Conservation (phyloP, 257 asterid genomes). For the Salvia miltiorrhiza region DNA sequence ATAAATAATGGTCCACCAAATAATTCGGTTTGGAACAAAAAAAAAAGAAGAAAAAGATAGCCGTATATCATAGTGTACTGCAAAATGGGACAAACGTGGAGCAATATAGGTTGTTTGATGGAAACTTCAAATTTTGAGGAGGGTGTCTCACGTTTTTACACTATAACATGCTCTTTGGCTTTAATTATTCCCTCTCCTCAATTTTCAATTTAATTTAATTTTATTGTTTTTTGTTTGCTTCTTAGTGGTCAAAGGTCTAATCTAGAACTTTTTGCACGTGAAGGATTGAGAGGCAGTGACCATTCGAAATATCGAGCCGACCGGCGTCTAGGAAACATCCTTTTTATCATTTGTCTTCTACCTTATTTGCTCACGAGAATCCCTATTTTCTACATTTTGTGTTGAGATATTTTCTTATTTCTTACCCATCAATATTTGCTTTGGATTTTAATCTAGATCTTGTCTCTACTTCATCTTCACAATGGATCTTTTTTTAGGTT, state of each 20-base stretch:
- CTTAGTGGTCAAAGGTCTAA: conserved; percentile 20
- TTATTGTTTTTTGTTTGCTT: not conserved
- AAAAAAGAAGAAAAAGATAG: no score
- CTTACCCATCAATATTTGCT: not conserved
- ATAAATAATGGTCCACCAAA: conserved; percentile 20
- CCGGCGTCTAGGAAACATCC: conserved; percentile 35
- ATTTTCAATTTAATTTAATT: not conserved
- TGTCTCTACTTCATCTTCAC: not conserved
- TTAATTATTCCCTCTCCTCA: not conserved
- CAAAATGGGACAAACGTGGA: conserved; percentile 37
- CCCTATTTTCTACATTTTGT: not conserved
- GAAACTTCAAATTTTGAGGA: conserved; percentile 28
- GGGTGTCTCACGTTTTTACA: conserved; percentile 32
- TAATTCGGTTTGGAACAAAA: conserved; percentile 10
- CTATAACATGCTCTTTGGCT: conserved; percentile 7
- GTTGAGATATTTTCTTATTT: not conserved
- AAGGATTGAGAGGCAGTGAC: conserved; percentile 25
- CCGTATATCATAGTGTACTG: conserved; percentile 23
- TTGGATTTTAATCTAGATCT: not conserved
- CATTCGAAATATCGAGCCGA: conserved; percentile 20
- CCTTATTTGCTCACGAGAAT: not conserved
- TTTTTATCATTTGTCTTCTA: conserved; percentile 10
- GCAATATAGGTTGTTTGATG: conserved; percentile 28
- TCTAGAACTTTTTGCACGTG: conserved; percentile 35
- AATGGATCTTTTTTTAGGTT: no score